Evolutionary conservation across 2,329 filamentous ascomycete genomes (phyloP), one percentile per base, ranked within the genome.

Genomic region (Alternaria triticimaculans): DNA sequence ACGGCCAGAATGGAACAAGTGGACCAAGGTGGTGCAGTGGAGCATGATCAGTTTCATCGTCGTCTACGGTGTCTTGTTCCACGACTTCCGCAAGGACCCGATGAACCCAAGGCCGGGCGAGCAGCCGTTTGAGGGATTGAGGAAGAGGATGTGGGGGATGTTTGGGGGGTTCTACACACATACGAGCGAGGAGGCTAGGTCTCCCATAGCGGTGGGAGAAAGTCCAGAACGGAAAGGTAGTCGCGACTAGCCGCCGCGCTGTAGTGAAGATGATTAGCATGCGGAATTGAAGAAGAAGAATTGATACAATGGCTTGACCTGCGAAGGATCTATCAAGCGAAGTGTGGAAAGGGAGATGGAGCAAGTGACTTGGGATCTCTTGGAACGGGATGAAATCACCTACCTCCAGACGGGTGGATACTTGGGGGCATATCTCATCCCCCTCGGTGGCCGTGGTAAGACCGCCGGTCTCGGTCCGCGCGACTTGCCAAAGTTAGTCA

Each of bases 1-100:
- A 44, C 82, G 89, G 21, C 90, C 90, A 9, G 78, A 80, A 51
- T 92, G 89, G 89, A 85, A 87, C 45, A 92, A 90, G 78, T 84
- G 82, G 64, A 83, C 90, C 60, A 88, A 88, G 79, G 81, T 93
- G 66, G 85, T 85, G 54, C 91, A 93, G 80, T 86, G 76, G 75
- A 76, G 68, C 58, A 15, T 74, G 55, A 49, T 82, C 85, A 55
- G 86, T 83, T 76, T 85, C 88, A 33, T 67, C 83, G 10, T 78
- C 84, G 23, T 91, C 49, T 78, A 90, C 69, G 82, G 85, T 26
- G 83, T 89, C 28, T 78, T 91, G 59, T 90, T 89, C 76, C 84
- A 90, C 84, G 87, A 91, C 67, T 87, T 84, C 56, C 45, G 68
- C 20, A 64, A 74, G 9, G 77, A 78, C 48, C 73, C 75, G 4